A percentile compares a stretch with the other conserved stretches of the same genome.
These are phyloP conservation scores for Brassica juncea DNA, from an alignment of 345 rosid species.

Conservation along the genomic window DNA sequence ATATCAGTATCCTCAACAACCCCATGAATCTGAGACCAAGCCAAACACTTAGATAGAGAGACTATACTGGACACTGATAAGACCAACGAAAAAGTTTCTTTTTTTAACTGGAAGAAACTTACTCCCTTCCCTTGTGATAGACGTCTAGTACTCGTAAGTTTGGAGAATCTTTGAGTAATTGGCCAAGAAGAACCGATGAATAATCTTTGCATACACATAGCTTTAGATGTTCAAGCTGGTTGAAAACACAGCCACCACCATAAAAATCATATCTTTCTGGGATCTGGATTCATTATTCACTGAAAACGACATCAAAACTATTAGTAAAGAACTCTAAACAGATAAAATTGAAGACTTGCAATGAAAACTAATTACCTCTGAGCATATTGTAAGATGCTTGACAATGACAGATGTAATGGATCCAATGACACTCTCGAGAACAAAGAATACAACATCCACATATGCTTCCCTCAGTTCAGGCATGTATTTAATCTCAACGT, in stretches of 20 bases:
- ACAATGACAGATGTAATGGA: not conserved
- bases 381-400: not conserved
- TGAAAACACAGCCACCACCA: not conserved
- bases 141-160: not conserved
- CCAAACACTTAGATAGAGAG: not conserved
- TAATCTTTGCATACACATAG: not conserved
- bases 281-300: not conserved
- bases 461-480: not conserved
- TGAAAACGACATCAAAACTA: not conserved
- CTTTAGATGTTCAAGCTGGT: not conserved
- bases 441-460: not conserved
- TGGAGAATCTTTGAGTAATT: not conserved
- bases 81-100: not conserved
- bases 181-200: not conserved
- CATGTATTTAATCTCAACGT: not conserved
- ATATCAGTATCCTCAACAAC: not conserved
- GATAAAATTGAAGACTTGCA: not conserved
- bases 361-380: not conserved
- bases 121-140: not conserved
- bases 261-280: not conserved
- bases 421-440: not conserved
- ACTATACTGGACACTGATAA: not conserved
- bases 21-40: not conserved
- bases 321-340: not conserved
- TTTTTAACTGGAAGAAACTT: not conserved